Conservation (phyloP, 2,329 filamentous ascomycete genomes). For the Talaromyces islandicus region DNA sequence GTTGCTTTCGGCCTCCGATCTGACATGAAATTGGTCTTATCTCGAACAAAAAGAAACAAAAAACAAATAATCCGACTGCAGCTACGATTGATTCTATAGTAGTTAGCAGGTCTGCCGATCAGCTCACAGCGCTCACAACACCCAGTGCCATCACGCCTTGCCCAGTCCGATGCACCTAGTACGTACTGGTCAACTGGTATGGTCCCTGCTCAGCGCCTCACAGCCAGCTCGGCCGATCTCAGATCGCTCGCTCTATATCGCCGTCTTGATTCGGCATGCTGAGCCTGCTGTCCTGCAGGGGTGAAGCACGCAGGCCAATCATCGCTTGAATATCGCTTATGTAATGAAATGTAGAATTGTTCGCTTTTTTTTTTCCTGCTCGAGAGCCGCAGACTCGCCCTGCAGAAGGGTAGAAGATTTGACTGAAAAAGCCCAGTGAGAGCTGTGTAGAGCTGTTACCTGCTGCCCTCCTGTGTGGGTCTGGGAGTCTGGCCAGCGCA, state of each 20-base stretch:
- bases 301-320: neutral
- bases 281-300: neutral
- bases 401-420: neutral
- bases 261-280: neutral
- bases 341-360: neutral
- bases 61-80: neutral
- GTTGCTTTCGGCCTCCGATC: neutral
- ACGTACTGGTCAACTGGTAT: too few species aligned
- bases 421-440: neutral
- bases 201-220: neutral
- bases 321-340: neutral
- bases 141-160: neutral
- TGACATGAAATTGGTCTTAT: neutral
- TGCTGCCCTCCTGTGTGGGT: neutral
- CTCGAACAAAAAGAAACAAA: neutral
- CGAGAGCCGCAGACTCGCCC: too few species aligned
- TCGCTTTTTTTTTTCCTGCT: neutral
- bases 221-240: neutral
- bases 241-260: neutral
- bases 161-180: neutral
- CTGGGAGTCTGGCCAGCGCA: neutral
- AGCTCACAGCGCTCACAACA: neutral
- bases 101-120: neutral
- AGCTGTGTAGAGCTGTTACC: neutral
- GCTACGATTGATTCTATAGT: neutral